These are phyloP conservation scores for Oidiodendron maius DNA, from an alignment of 495 filamentous ascomycete genomes.

Conservation along the genomic window DNA sequence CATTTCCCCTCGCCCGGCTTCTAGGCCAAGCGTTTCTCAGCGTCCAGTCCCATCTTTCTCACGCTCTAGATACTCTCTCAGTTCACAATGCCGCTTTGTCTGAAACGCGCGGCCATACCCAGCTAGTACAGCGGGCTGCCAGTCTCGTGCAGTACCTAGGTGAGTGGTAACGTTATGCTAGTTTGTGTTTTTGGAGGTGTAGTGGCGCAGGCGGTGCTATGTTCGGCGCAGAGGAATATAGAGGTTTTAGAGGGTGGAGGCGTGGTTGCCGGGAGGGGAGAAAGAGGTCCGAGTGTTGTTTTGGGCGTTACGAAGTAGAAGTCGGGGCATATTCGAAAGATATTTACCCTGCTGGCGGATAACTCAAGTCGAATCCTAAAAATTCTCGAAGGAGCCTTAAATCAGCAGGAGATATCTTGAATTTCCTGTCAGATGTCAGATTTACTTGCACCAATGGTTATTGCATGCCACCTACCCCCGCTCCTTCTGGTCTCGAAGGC, in stretches of 20 bases:
- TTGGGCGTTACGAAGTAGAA: slow-evolving; percentile 81
- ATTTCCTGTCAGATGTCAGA: no score
- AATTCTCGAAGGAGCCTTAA: no score
- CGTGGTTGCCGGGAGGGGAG: slow-evolving; percentile 50
- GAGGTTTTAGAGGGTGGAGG: slow-evolving; percentile 50
- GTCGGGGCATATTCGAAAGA: slow-evolving; percentile 71
- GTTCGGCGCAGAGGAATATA: slow-evolving; percentile 53
- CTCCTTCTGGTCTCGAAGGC: no score
- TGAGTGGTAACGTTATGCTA: slow-evolving; percentile 42
- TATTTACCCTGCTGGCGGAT: slow-evolving; percentile 70
- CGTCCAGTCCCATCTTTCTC: slow-evolving; percentile 43
- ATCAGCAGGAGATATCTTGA: no score
- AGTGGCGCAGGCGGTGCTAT: slow-evolving; percentile 47
- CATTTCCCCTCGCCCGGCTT: not conserved
- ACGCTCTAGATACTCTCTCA: slow-evolving; percentile 54
- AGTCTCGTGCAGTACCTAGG: slow-evolving; percentile 63
- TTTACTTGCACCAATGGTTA: no score
- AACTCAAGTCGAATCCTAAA: no score
- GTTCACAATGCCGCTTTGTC: slow-evolving; percentile 65
- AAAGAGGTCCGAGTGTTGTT: slow-evolving; percentile 44
- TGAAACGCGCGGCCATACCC: slow-evolving; percentile 68
- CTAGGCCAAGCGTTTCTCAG: slow-evolving; percentile 1
- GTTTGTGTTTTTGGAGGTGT: slow-evolving; percentile 54
- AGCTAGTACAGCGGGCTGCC: slow-evolving; percentile 64
- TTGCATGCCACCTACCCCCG: no score